Conservation (phyloP, 1,284 basidiomycete genomes). For the Rhodotorula sp. region DNA sequence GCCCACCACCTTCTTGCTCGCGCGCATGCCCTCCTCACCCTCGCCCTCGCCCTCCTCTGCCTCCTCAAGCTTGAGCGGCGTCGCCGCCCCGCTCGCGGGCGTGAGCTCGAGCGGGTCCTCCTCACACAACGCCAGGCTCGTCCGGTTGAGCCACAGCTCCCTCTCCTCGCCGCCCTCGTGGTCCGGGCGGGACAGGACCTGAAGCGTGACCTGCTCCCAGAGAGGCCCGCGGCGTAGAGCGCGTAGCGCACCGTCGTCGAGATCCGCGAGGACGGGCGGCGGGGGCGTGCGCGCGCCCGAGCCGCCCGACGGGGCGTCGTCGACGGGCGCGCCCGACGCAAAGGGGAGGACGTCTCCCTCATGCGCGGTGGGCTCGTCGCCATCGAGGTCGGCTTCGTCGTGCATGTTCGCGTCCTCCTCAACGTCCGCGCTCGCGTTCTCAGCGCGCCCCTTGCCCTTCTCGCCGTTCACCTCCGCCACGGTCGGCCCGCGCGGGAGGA, state of each 20-base stretch:
- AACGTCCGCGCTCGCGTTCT: background rate
- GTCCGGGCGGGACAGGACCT: background rate
- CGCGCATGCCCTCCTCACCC: background rate
- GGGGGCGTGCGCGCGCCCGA: no score
- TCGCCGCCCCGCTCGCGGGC: constrained; percentile 21
- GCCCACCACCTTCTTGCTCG: constrained; percentile 3
- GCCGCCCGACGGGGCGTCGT: no score
- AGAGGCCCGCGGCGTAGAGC: constrained; percentile 31
- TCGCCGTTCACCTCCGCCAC: background rate
- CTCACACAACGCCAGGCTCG: constrained; percentile 38
- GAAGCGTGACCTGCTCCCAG: constrained; percentile 30
- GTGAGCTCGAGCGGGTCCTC: constrained; percentile 23
- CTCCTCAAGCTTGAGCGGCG: constrained; percentile 15
- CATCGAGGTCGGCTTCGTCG: background rate
- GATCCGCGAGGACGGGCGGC: constrained; percentile 8
- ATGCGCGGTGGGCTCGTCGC: constrained; percentile 9
- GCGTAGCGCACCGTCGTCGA: background rate
- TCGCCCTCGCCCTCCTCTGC: background rate
- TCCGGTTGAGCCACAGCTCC: constrained; percentile 30
- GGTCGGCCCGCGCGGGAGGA: background rate
- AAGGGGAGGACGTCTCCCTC: constrained; percentile 6
- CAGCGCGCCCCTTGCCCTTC: background rate
- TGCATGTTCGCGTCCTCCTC: background rate
- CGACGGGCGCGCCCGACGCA: no score
- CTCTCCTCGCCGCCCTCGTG: background rate